Evolutionary conservation across 192 early-diverging fungal genomes (phyloP).

Genomic region (Coemansia sp.): DNA sequence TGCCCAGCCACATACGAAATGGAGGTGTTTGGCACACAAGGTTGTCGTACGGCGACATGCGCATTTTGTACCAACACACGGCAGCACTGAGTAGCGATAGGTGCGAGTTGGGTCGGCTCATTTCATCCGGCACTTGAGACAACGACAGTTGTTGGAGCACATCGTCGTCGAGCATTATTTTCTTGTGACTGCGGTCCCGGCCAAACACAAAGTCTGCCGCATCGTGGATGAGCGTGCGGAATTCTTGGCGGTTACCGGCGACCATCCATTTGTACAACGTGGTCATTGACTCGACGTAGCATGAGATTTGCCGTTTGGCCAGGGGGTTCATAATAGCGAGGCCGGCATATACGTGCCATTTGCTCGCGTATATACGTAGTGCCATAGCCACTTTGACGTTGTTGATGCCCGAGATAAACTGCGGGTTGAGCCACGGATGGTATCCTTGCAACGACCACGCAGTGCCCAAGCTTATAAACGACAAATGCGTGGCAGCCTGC

Average conservation of each 20-base stretch:
- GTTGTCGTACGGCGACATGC: conserved; percentile 88
- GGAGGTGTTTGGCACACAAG: conserved; percentile 95
- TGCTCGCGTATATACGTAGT: conserved; percentile 88
- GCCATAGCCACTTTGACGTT: conserved; percentile 96
- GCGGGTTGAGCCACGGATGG: conserved; percentile 89
- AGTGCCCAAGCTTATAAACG: conserved; percentile 92
- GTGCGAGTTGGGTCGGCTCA: conserved; percentile 84
- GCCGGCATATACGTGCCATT: conserved; percentile 98
- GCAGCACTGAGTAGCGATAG: conserved; percentile 90
- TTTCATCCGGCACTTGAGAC: conserved; percentile 70
- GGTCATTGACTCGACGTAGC: conserved; percentile 85
- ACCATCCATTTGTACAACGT: conserved; percentile 97
- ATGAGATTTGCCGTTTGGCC: conserved; percentile 79
- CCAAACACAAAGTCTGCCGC: conserved; percentile 89
- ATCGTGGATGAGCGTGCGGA: conserved; percentile 66
- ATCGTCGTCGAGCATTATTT: conserved; percentile 80
- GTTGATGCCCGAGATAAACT: conserved; percentile 92
- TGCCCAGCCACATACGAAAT: conserved; percentile 92
- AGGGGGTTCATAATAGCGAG: conserved; percentile 91
- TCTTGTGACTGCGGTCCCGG: conserved; percentile 56
- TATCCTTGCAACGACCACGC: conserved; percentile 83
- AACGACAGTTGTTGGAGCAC: conserved; percentile 87
- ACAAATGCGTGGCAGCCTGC: conserved; percentile 94
- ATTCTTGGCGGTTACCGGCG: conserved; percentile 76
- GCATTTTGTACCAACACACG: conserved; percentile 87